These are phyloP conservation scores for Verticillium nubilum DNA, from an alignment of 2,329 filamentous ascomycete genomes.

Conservation along the genomic window DNA sequence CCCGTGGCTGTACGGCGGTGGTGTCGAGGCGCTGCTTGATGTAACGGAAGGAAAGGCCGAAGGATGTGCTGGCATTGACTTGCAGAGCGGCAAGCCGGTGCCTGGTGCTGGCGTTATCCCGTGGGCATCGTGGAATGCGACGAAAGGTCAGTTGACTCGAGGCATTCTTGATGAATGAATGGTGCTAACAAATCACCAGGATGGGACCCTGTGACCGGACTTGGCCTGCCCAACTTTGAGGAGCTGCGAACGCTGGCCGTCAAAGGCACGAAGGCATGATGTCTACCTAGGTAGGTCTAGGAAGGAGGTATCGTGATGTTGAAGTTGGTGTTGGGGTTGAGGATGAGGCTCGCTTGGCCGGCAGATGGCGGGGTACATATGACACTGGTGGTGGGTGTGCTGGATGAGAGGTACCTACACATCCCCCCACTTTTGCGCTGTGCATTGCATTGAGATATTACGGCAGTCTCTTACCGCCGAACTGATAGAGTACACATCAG, in stretches of 20 bases:
- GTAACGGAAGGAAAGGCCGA: constrained; percentile 18
- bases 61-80: constrained; percentile 17
- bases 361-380: not conserved
- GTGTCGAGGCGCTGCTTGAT: constrained; percentile 26
- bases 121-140: constrained; percentile 25
- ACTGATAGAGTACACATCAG: too few relatives aligned
- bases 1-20: constrained; percentile 49
- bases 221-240: constrained; percentile 40
- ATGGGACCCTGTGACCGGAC: constrained; percentile 34
- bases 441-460: too few relatives aligned
- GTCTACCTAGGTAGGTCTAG: too few relatives aligned
- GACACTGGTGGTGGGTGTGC: not conserved
- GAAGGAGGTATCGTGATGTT: not conserved
- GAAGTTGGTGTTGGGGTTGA: not conserved
- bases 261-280: not conserved
- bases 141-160: constrained; percentile 19
- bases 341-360: not conserved
- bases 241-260: constrained; percentile 10
- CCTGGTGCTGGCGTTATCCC: constrained; percentile 19
- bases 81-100: constrained; percentile 15
- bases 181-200: constrained; percentile 11
- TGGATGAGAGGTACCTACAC: not conserved
- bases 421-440: not conserved
- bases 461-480: too few relatives aligned
- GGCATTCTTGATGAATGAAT: constrained; percentile 18